Evolutionary conservation across 257 asterid genomes (phyloP), one percentile per base, ranked within the genome.

Genomic region (Craterostigma plantagineum): DNA sequence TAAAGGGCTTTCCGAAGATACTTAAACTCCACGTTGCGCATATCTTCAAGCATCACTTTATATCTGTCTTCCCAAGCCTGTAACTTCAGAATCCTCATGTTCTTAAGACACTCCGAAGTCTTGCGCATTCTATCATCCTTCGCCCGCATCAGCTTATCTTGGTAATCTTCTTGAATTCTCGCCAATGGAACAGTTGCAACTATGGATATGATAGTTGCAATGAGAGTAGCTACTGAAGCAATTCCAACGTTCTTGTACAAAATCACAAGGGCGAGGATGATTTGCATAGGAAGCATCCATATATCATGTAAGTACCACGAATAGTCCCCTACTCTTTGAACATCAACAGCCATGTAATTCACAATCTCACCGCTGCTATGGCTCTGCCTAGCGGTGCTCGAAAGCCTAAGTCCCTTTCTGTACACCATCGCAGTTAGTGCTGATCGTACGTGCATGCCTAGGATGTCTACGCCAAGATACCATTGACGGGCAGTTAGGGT

Each of bases 391-490:
- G 79, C 70, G 16, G 65, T 58, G 64, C 75, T 60, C 1, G 79
- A 71, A 16, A 71, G 75, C 16, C 51, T 50, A n/a, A 66, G 57
- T 7, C 79, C 74, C 54, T 71, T 71, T 14, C 86, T 68, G 56
- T 78, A 82, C 2, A 82, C 95, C 95, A 82, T 82, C 47, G 95
- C 86, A 3, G 95, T 79, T 45, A 82, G 91, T 51, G 92, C 92
- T 38, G 95, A 82, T 54, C 95, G 61, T 48, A 82, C 93, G 47
- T 79, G 92, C 95, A 83, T 79, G 4, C 95, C 95, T 75, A 79
- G 35, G 52, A 83, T 83, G 51, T 83, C 95, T 1, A 79, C 87
- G 52, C 95, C 95, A n/a, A 83, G 86, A 59, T 83, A 83, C 93
- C 93, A 83, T 51, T 83, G 93, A 33, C 95, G 63, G 46, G 77